A percentile compares a stretch with the other conserved stretches of the same genome.
These are phyloP conservation scores for Neopestalotiopsis sp. DNA, from an alignment of 2,329 filamentous ascomycete species.

Conservation along the genomic window DNA sequence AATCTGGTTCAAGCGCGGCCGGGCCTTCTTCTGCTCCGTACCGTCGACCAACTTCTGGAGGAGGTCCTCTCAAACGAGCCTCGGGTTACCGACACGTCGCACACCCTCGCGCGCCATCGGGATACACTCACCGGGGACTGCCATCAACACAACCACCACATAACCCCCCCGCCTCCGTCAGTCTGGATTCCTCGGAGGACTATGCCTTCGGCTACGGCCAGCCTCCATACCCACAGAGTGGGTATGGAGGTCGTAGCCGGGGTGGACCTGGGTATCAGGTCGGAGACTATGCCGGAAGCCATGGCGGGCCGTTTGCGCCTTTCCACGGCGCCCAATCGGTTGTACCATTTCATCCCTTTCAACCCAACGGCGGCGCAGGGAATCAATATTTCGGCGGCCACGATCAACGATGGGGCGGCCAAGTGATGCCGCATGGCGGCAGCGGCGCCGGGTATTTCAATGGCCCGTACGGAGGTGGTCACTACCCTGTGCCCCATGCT, in stretches of 20 bases:
- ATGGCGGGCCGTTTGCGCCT: slow-evolving; percentile 50
- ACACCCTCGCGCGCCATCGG: slow-evolving; percentile 30
- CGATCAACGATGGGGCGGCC: slow-evolving; percentile 31
- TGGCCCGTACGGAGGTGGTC: slow-evolving; percentile 38
- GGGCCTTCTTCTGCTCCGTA: slow-evolving; percentile 26
- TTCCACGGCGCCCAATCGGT: slow-evolving; percentile 44
- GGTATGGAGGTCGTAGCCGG: slow-evolving; percentile 41
- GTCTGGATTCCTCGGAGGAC: slow-evolving; percentile 68
- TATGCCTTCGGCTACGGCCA: slow-evolving; percentile 46
- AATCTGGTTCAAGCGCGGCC: slow-evolving; percentile 59
- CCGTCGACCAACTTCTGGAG: slow-evolving; percentile 33
- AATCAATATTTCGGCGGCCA: slow-evolving; percentile 52
- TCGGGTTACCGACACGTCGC: slow-evolving; percentile 43
- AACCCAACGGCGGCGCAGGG: slow-evolving; percentile 35
- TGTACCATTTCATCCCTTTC: slow-evolving; percentile 51
- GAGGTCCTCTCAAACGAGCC: slow-evolving; percentile 36
- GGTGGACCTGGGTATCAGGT: slow-evolving; percentile 28
- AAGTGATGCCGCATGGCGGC: slow-evolving; percentile 44
- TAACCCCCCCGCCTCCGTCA: slow-evolving; percentile 50
- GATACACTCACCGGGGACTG: slow-evolving; percentile 33
- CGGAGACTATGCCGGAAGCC: slow-evolving; percentile 53
- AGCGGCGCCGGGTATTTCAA: slow-evolving; percentile 45
- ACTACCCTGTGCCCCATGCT: slow-evolving; percentile 45
- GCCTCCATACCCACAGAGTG: slow-evolving; percentile 24
- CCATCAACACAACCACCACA: slow-evolving; percentile 16